These are phyloP conservation scores for Ogataea trehalophila DNA, from an alignment of 805 yeast species.

Conservation along the genomic window DNA sequence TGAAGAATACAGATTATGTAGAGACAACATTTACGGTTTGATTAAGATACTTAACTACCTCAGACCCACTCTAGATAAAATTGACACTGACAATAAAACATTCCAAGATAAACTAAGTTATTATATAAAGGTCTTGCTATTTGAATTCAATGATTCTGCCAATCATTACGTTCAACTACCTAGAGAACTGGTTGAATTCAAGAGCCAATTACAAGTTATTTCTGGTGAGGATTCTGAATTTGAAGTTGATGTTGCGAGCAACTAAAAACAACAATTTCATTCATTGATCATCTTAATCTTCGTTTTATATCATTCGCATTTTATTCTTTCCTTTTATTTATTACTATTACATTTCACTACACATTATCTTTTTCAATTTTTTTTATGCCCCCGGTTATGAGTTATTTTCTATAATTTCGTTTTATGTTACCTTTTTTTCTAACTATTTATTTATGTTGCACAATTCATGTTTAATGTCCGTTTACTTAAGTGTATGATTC, in stretches of 20 bases:
- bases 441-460: no score
- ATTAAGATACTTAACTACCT: conserved; percentile 23
- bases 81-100: conserved; percentile 2
- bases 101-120: conserved; percentile 22
- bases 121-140: conserved; percentile 26
- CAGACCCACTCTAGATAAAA: neutral
- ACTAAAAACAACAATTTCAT: neutral
- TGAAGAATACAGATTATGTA: conserved; percentile 31
- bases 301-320: no score
- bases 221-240: no score
- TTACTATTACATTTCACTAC: no score
- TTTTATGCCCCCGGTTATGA: no score
- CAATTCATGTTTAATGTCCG: no score
- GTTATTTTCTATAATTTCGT: no score
- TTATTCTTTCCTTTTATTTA: no score
- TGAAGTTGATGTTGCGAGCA: neutral
- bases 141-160: conserved; percentile 31
- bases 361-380: no score
- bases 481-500: no score
- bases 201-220: conserved; percentile 3
- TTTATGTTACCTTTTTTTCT: no score
- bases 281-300: no score
- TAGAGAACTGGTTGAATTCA: conserved; percentile 25
- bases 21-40: conserved; percentile 32
- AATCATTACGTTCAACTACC: conserved; percentile 33